These are phyloP conservation scores for Entomortierella lignicola DNA, from an alignment of 192 early-diverging fungal genomes.

Conservation along the genomic window DNA sequence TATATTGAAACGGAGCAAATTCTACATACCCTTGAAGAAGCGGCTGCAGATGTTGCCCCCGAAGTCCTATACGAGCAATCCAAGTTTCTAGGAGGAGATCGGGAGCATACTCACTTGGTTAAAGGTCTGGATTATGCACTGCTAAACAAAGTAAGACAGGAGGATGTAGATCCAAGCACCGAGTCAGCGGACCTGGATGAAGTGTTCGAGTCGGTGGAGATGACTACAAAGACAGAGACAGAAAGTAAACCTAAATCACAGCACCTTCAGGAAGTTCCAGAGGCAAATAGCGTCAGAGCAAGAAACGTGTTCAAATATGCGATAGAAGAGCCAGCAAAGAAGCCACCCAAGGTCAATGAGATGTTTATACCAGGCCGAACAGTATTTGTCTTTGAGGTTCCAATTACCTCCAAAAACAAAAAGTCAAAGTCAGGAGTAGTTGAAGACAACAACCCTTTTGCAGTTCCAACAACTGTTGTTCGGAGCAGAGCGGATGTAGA, in stretches of 20 bases:
- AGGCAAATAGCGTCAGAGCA: constrained; percentile 57
- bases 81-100: constrained; percentile 91
- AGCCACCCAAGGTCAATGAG: constrained; percentile 67
- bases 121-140: constrained; percentile 92
- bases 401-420: constrained; percentile 37
- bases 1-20: constrained; percentile 75
- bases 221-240: constrained; percentile 45
- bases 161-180: constrained; percentile 57
- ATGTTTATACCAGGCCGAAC: constrained; percentile 82
- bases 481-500: constrained; percentile 80
- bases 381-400: constrained; percentile 77
- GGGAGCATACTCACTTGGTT: constrained; percentile 90
- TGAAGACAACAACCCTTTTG: constrained; percentile 59
- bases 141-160: constrained; percentile 77
- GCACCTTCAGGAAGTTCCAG: constrained; percentile 39
- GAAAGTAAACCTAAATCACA: constrained; percentile 5
- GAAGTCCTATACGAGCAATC: constrained; percentile 76
- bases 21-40: constrained; percentile 55
- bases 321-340: constrained; percentile 50
- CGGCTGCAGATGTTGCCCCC: constrained; percentile 58
- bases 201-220: constrained; percentile 52
- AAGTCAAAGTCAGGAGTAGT: constrained; percentile 57
- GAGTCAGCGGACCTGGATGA: constrained; percentile 58
- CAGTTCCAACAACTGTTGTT: constrained; percentile 78
- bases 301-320: constrained; percentile 62